These are phyloP conservation scores for Talaromyces sp. DNA, from an alignment of 2,329 filamentous ascomycete genomes.

Conservation along the genomic window DNA sequence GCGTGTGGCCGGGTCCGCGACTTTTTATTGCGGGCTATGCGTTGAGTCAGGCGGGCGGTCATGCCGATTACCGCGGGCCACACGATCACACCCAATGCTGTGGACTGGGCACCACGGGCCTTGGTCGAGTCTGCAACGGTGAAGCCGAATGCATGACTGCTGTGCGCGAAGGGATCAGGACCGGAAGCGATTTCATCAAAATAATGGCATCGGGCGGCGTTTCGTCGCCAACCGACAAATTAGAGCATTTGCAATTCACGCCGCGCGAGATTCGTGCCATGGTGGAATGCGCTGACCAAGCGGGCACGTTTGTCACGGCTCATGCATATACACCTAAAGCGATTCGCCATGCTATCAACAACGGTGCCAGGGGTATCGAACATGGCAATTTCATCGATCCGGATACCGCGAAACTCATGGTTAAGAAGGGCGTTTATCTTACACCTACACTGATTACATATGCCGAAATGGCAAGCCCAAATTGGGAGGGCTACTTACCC, in stretches of 20 bases:
- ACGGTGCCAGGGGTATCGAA: conserved; percentile 56
- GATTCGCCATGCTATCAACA: conserved; percentile 54
- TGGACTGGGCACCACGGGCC: conserved; percentile 37
- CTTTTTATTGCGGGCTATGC: conserved; percentile 55
- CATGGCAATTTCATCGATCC: conserved; percentile 48
- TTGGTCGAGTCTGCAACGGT: conserved; percentile 51
- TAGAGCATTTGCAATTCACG: conserved; percentile 57
- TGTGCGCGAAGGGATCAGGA: conserved; percentile 54
- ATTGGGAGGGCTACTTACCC: conserved; percentile 26
- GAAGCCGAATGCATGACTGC: conserved; percentile 53
- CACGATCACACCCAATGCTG: conserved; percentile 47
- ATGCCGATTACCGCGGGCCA: conserved; percentile 50
- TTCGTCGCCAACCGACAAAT: conserved; percentile 52
- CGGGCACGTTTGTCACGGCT: conserved; percentile 54
- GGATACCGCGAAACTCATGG: conserved; percentile 51
- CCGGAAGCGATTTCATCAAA: conserved; percentile 60
- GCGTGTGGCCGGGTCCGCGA: conserved; percentile 53
- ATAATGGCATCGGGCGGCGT: conserved; percentile 60
- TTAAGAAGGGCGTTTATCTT: conserved; percentile 46
- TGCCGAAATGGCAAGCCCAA: conserved; percentile 46
- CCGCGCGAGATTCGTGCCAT: conserved; percentile 56
- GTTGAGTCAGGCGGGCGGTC: conserved; percentile 58
- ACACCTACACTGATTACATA: conserved; percentile 56
- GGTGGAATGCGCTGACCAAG: conserved; percentile 42
- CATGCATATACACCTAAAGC: conserved; percentile 57